Conservation (phyloP, 352 stramenopile species). For the Globisporangium nagaii region DNA sequence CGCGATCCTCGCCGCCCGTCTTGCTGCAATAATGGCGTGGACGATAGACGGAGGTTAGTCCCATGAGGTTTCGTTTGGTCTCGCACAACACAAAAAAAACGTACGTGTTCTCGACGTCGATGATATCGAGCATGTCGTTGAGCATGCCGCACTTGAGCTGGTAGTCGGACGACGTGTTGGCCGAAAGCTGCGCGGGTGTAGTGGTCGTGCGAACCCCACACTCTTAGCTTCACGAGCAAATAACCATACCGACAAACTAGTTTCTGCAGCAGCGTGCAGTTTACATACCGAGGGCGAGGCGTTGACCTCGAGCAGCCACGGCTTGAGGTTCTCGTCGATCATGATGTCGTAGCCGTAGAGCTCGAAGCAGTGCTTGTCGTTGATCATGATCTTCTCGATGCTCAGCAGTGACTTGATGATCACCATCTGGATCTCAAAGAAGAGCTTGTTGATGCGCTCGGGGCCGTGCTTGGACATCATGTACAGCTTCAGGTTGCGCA, state of each 20-base stretch:
- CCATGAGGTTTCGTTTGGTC: too few relatives aligned
- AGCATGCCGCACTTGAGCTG: conserved; percentile 93
- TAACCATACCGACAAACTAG: too few relatives aligned
- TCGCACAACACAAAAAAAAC: too few relatives aligned
- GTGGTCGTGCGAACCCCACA: background rate
- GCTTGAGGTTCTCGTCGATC: conserved; percentile 89
- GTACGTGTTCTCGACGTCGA: conserved; percentile 88
- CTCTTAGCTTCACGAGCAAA: too few relatives aligned
- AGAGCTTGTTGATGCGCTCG: conserved; percentile 78
- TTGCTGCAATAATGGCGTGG: conserved; percentile 7
- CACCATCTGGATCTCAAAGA: conserved; percentile 88
- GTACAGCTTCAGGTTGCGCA: conserved; percentile 88
- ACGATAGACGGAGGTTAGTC: background rate
- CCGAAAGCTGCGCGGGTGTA: conserved; percentile 72
- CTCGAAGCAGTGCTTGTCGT: conserved; percentile 95
- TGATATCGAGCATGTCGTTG: conserved; percentile 92
- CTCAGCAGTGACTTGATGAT: conserved; percentile 84
- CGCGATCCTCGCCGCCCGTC: conserved; percentile 37
- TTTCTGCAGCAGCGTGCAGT: too few relatives aligned
- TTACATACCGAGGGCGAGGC: conserved; percentile 83
- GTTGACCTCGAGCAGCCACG: conserved; percentile 93
- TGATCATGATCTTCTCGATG: conserved; percentile 93
- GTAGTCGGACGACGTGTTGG: conserved; percentile 90
- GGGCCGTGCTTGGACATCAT: conserved; percentile 87
- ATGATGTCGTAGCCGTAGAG: conserved; percentile 93